Evolutionary conservation across 202 grass and related monocot genomes (phyloP).

Genomic region (Hordeum pubiflorum): DNA sequence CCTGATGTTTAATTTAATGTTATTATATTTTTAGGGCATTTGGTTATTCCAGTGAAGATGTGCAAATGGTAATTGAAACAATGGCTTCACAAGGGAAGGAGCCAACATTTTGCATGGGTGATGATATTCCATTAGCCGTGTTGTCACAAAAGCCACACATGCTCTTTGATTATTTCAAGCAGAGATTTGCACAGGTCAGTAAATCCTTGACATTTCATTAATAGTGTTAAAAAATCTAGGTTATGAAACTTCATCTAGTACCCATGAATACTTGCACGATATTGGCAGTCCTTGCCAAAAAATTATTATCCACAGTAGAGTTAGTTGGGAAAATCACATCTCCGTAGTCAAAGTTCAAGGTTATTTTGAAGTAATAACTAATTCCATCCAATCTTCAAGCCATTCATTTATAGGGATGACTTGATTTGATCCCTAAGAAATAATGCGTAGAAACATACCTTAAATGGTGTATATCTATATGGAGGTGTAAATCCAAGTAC

Average conservation of each 20-base stretch:
- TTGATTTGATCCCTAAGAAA: not conserved
- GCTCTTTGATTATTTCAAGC: conserved; percentile 99
- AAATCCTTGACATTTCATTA: conserved; percentile 5
- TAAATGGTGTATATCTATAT: not conserved
- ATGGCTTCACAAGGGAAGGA: conserved; percentile 99
- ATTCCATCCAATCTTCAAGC: conserved; percentile 5
- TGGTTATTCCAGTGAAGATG: conserved; percentile 99
- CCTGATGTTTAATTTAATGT: conserved; percentile 25
- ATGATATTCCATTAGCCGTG: conserved; percentile 95
- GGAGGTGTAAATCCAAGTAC: not conserved
- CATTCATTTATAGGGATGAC: not conserved
- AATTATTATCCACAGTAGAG: not conserved
- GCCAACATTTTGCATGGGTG: conserved; percentile 99
- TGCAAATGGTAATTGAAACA: conserved; percentile 98
- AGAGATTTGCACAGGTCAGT: conserved; percentile 97
- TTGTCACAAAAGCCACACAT: conserved; percentile 81
- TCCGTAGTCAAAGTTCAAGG: not conserved
- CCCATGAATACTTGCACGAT: not conserved
- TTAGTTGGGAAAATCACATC: conserved; percentile 7
- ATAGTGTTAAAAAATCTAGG: not conserved
- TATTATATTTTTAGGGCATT: conserved; percentile 65
- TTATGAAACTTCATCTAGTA: not conserved
- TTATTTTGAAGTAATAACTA: not conserved
- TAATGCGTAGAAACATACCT: not conserved
- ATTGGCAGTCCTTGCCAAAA: not conserved